Base-by-base conservation (phyloP, 441 rosid genomes). In the Populus trichocarpa region DNA sequence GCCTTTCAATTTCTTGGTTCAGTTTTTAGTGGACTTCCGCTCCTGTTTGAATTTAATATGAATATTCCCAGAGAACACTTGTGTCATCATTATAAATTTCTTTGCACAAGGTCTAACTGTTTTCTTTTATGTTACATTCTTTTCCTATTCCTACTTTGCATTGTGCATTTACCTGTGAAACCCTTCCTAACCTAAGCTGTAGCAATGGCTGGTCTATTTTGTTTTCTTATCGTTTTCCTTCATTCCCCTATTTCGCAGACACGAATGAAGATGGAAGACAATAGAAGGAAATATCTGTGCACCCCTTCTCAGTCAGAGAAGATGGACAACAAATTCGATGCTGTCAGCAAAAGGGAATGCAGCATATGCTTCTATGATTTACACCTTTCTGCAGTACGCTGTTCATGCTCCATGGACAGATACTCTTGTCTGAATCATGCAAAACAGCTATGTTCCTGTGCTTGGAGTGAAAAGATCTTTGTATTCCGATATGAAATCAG, bases 401-500 rank as follows among this genome's bases (percentile, higher is more conserved):
- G 97, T 77, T 78, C 67, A 9, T 92, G 98, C 81, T 92, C 90
- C 26, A 79, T 86, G 26, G 86, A 83, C 66, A 86, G 80, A 69
- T 93, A 86, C 81, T 80, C 89, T 9, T 95, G 98, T 67, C 83
- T 89, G 75, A 82, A 70, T 72, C 97, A 95, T 80, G 87, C 83
- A 73, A 86, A 86, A 88, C 89, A 81, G 59, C 92, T 91, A 50
- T 95, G 99, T 79, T 81, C 85, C 20, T 95, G 99, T 85, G 79
- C 85, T 72, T 83, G 88, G 89, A 86, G 81, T 35, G 83, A 76
- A 46, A 90, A 79, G 87, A 86, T 84, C 69, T 88, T 87, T 69
- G 80, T 92, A 6, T 88, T 86, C 80, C 87, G 91, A 14, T 84
- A 87, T 14, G 84, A 79, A 22, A 83, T 85, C 6, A 82, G 81